Conservation (phyloP, 768 basidiomycete genomes). For the Coprinopsis cinerea region DNA sequence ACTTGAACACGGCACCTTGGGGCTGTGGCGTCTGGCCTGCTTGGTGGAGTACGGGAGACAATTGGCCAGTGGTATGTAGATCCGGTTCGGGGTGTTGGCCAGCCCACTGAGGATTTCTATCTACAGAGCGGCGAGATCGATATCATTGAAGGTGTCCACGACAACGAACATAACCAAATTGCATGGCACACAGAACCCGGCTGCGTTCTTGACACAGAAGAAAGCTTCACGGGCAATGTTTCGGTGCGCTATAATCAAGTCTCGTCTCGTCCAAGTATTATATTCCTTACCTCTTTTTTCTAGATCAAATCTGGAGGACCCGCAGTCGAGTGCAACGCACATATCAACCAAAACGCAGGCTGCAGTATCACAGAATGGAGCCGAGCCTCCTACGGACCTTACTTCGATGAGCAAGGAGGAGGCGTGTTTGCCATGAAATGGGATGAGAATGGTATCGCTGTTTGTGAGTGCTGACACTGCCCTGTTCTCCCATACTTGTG, state of each 20-base stretch:
- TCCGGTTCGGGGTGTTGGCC: not conserved
- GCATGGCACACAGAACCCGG: slow-evolving; percentile 59
- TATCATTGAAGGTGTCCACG: slow-evolving; percentile 80
- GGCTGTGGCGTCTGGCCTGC: slow-evolving; percentile 93
- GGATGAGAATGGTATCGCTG: slow-evolving; percentile 71
- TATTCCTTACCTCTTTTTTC: not conserved
- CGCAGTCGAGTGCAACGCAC: slow-evolving; percentile 44
- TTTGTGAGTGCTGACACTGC: slow-evolving; percentile 47
- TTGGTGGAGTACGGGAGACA: slow-evolving; percentile 57
- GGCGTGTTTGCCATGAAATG: slow-evolving; percentile 89
- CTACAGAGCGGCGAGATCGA: slow-evolving; percentile 74
- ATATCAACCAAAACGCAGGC: slow-evolving; percentile 53
- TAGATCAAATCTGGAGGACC: slow-evolving; percentile 23
- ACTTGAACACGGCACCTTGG: slow-evolving; percentile 81
- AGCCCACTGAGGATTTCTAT: slow-evolving; percentile 2
- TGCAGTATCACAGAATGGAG: slow-evolving; percentile 80
- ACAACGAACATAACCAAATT: slow-evolving; percentile 79
- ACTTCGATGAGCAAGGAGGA: slow-evolving; percentile 74
- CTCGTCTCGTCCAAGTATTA: too few species aligned
- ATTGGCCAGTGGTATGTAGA: slow-evolving; percentile 43
- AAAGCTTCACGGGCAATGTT: slow-evolving; percentile 16
- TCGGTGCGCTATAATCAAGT: slow-evolving; percentile 15
- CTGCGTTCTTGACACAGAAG: not conserved
- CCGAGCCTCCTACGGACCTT: slow-evolving; percentile 74
- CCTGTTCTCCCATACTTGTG: slow-evolving; percentile 2